These are phyloP conservation scores for Rosa persica DNA, from an alignment of 306 rosid species.

Conservation along the genomic window DNA sequence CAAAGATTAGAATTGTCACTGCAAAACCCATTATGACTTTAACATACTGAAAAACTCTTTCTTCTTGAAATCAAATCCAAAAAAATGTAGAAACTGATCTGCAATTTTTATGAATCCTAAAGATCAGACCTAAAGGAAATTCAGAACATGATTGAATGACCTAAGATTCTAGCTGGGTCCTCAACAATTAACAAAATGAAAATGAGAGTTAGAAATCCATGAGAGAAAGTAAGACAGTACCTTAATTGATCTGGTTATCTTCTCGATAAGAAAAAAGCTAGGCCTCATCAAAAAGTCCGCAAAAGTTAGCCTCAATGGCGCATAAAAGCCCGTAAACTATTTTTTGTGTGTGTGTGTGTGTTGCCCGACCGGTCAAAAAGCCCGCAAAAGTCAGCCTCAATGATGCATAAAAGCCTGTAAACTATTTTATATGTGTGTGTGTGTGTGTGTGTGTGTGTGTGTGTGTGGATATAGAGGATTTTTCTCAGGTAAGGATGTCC, in stretches of 20 bases:
- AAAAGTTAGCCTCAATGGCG: too few relatives aligned
- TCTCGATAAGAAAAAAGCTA: too few relatives aligned
- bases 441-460: too few relatives aligned
- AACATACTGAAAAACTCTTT: constrained; percentile 2
- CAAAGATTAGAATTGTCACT: constrained; percentile 31
- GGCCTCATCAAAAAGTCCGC: too few relatives aligned
- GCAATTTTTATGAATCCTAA: neutral
- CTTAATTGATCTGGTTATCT: neutral
- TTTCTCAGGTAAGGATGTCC: too few relatives aligned
- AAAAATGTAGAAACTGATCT: constrained; percentile 12
- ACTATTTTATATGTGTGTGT: too few relatives aligned
- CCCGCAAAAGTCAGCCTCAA: too few relatives aligned
- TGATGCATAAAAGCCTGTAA: too few relatives aligned
- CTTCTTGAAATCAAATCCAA: neutral
- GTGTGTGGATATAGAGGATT: too few relatives aligned
- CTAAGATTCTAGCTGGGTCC: neutral
- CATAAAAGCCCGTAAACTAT: too few relatives aligned
- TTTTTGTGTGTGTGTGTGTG: too few relatives aligned
- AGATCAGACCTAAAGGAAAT: neutral
- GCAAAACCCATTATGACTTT: constrained; percentile 25
- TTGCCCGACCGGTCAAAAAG: too few relatives aligned
- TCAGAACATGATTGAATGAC: neutral
- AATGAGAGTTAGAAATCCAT: neutral
- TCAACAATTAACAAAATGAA: neutral
- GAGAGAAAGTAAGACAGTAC: neutral